These are phyloP conservation scores for Diplocarpon rosae DNA, from an alignment of 2,329 filamentous ascomycete species.

Conservation along the genomic window DNA sequence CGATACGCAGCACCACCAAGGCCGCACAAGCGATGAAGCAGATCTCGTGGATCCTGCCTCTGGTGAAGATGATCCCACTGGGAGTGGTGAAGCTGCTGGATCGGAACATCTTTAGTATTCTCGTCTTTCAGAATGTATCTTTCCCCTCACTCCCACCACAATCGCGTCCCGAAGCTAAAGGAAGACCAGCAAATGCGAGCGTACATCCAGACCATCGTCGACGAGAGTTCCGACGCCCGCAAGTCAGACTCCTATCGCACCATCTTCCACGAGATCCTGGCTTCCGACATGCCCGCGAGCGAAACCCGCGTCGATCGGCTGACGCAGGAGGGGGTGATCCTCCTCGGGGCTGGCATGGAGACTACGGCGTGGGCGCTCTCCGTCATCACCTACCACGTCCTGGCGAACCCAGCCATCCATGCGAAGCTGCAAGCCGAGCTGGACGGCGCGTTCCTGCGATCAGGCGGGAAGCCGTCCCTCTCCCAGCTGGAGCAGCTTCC, in stretches of 20 bases:
- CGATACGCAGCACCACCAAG: background rate
- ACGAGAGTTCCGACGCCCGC: no score
- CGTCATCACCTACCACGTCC: conserved; percentile 29
- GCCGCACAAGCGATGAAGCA: conserved; percentile 7
- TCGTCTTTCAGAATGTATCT: background rate
- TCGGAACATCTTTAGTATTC: conserved; percentile 1
- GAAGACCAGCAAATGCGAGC: background rate
- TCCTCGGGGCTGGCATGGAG: conserved; percentile 15
- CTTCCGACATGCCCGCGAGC: conserved; percentile 26
- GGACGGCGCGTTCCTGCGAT: conserved; percentile 8
- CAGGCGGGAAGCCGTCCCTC: conserved; percentile 1
- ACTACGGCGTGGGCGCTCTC: conserved; percentile 29
- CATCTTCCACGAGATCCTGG: conserved; percentile 21
- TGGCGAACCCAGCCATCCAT: conserved; percentile 25
- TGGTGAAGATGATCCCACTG: background rate
- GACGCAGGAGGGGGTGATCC: conserved; percentile 2
- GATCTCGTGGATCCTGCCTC: conserved; percentile 2
- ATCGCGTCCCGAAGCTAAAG: background rate
- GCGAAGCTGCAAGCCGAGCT: conserved; percentile 29
- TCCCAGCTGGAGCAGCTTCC: conserved; percentile 21
- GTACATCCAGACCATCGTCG: conserved; percentile 5
- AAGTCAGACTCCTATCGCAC: conserved; percentile 14
- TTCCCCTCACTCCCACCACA: background rate
- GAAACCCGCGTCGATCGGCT: conserved; percentile 4
- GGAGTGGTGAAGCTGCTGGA: background rate